Base-by-base conservation (phyloP, 495 filamentous ascomycete genomes). In the Astrocystis sublimbata region DNA sequence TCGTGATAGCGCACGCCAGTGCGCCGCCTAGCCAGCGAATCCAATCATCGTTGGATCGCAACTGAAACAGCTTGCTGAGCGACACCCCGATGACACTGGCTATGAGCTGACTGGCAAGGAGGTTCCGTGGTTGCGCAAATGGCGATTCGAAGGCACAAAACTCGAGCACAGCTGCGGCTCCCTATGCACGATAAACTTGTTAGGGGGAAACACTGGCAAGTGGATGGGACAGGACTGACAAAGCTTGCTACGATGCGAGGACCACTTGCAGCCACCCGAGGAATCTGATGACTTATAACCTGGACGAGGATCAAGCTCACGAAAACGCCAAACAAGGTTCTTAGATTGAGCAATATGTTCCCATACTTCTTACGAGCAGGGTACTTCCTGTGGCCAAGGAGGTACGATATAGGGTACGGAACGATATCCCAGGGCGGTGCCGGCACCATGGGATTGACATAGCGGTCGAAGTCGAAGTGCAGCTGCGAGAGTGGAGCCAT, bases 91-190 rank as follows among this genome's bases (percentile, higher is more conserved):
- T 77, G 9, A 89, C 21, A 19, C 89, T 84, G 1, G 88, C 81
- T 54, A 96, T 70, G 10, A 89, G 26, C 67, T 96, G 91, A 42
- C 90, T 88, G 19, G 91, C 65, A 36, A 97, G 75, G 9, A 85
- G 79, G 68, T 90, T 92, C 23, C 92, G 88, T 0, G 92, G 92
- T 64, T 96, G 92, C 0, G 91, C 84, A 35, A 97, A 84, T 10
- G 92, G 92, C 0, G 91, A 92, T n/a, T 88, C 83, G 66, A 94
- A 88, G 49, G 84, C 79, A 55, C 85, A 83, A 73, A 89, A 92
- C 65, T 89, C 78, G 52, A 93, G 79, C 13, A 92, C 86, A n/a
- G 89, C 89, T 5, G 89, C 86, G 4, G 90, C 90, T 52, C 89
- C 90, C 90, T 90, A 52, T 19, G 2, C 5, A 40, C 15, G n/a